Evolutionary conservation across 768 basidiomycete genomes (phyloP).

Genomic region (Russula sp.): DNA sequence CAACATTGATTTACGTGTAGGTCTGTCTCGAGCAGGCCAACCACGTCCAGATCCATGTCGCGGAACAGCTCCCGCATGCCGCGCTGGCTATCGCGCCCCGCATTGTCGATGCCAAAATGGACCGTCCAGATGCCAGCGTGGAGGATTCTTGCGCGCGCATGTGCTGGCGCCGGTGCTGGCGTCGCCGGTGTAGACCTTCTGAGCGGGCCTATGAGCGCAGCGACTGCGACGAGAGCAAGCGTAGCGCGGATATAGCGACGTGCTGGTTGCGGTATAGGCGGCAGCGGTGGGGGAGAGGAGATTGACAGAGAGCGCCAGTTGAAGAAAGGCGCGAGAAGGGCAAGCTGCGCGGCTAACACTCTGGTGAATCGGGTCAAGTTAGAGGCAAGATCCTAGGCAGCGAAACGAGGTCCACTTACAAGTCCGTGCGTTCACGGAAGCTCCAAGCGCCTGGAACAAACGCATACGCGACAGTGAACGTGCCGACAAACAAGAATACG

Average conservation of each 20-base stretch:
- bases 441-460: conserved; percentile 78
- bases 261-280: conserved; percentile 6
- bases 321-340: conserved; percentile 45
- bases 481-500: conserved; percentile 58
- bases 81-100: conserved; percentile 65
- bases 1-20: conserved; percentile 50
- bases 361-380: conserved; percentile 30
- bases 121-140: conserved; percentile 88
- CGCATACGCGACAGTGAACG: conserved; percentile 86
- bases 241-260: conserved; percentile 14
- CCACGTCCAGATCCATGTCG: conserved; percentile 81
- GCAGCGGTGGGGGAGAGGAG: neutral
- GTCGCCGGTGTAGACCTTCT: conserved; percentile 6
- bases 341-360: conserved; percentile 49
- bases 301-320: conserved; percentile 30
- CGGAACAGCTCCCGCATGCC: conserved; percentile 56
- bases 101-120: conserved; percentile 81
- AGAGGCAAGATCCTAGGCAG: neutral
- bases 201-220: conserved; percentile 23
- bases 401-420: conserved; percentile 40
- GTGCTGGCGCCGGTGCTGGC: conserved; percentile 39
- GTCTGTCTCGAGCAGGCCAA: conserved; percentile 84
- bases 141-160: conserved; percentile 59
- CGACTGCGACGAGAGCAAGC: conserved; percentile 23
- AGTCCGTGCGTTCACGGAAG: conserved; percentile 70